Base-by-base conservation (phyloP, 306 rosid species). In the Corylus avellana region DNA sequence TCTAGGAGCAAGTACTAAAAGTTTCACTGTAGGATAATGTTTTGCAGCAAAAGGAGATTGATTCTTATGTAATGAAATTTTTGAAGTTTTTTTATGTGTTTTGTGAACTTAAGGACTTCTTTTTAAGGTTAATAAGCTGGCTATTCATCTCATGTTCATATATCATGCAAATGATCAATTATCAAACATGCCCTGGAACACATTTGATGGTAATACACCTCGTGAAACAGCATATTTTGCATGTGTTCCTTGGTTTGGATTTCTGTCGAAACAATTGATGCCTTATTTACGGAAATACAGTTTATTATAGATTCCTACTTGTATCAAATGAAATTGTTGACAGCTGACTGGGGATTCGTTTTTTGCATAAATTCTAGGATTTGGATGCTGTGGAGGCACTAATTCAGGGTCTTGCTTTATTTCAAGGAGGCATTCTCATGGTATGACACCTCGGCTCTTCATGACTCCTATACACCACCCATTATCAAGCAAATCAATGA, bases 351-450 rank as follows among this genome's bases (percentile, higher is more conserved):
- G 14, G 56, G 74, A 49, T 78, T 54, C 75, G 50, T 82, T 73
- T 39, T 42, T 42, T 17, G 77, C 77, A 62, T 61, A 61, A 77
- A 67, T 18, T 89, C 78, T 75, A 96, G 99, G 99, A 96, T 72
- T 91, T 96, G 95, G 99, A 96, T 81, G 99, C 99, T 63, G 99
- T 96, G 80, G 98, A 96, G 88, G 99, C 99, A 68, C 91, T 93
- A n/a, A 96, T 96, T 73, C 99, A 96, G 87, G 99, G 99, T 70
- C 99, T 96, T 73, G 99, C 93, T 35, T 22, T 96, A 85, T 96
- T 91, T 79, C 99, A 96, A 90, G 99, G 99, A 87, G 99, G 99
- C 88, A 94, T 96, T 90, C 97, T 96, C 82, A 96, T 93, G 98
- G 99, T 96, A 93, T 47, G 56, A 39, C 37, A 50, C n/a, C 59